Percentiles rank a stretch among this genome's conserved stretches.
These are phyloP conservation scores for Hamigera avellanea DNA, from an alignment of 495 filamentous ascomycete genomes.

Conservation along the genomic window DNA sequence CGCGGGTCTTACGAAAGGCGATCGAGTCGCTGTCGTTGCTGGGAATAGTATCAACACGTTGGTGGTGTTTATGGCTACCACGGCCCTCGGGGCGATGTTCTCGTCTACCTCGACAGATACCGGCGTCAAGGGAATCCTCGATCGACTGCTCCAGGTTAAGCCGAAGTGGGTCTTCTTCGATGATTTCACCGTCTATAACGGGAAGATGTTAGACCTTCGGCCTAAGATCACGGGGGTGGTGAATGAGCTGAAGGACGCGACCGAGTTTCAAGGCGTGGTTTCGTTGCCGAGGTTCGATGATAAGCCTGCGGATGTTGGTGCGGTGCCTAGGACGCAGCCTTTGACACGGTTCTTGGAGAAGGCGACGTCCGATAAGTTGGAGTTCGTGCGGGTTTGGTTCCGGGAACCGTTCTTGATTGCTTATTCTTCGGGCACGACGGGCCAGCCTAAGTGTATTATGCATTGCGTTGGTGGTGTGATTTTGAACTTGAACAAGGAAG, in stretches of 20 bases:
- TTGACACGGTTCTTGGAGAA: slow-evolving; percentile 39
- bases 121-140: slow-evolving; percentile 63
- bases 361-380: slow-evolving; percentile 26
- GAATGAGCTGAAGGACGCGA: slow-evolving; percentile 42
- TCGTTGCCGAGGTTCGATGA: slow-evolving; percentile 50
- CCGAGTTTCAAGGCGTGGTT: slow-evolving; percentile 52
- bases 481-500: slow-evolving; percentile 49
- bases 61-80: slow-evolving; percentile 50
- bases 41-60: slow-evolving; percentile 65
- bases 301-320: slow-evolving; percentile 43
- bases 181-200: slow-evolving; percentile 68
- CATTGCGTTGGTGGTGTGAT: slow-evolving; percentile 54
- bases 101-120: slow-evolving; percentile 67
- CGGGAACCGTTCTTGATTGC: slow-evolving; percentile 61
- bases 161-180: slow-evolving; percentile 69
- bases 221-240: slow-evolving; percentile 59
- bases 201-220: slow-evolving; percentile 58
- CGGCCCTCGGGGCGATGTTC: slow-evolving; percentile 59
- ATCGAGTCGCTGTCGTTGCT: slow-evolving; percentile 59
- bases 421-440: slow-evolving; percentile 63
- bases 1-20: slow-evolving; percentile 52
- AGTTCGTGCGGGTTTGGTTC: slow-evolving; percentile 51
- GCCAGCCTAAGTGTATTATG: slow-evolving; percentile 65
- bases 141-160: slow-evolving; percentile 59
- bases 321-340: slow-evolving; percentile 41